phyloP scores from a whole-genome alignment of 805 yeast species.

The Naumovozyma castellii region DNA sequence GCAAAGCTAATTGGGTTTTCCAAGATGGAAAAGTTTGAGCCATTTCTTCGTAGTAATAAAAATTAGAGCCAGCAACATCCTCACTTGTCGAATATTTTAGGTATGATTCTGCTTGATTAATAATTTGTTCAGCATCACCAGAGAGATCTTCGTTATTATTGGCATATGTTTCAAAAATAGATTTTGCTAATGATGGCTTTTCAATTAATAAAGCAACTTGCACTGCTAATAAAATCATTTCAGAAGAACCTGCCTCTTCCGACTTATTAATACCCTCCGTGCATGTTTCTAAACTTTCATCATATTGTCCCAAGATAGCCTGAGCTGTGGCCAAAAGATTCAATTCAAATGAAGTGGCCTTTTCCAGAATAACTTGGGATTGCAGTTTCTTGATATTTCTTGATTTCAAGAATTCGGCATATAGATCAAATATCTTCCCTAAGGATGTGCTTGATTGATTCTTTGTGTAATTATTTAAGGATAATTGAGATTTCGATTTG shows the following conservation, averaged over 20 bases:
- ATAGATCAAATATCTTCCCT: constrained; percentile 26
- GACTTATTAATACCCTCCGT: constrained; percentile 38
- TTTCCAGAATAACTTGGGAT: constrained; percentile 6
- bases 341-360: constrained; percentile 15
- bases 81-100: constrained; percentile 36
- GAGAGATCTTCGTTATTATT: constrained; percentile 40
- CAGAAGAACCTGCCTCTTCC: constrained; percentile 30
- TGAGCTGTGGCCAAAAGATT: constrained; percentile 23
- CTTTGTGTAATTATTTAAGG: constrained; percentile 19
- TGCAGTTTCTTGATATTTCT: constrained; percentile 13
- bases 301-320: constrained; percentile 20
- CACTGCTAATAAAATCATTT: constrained; percentile 34
- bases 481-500: constrained; percentile 28
- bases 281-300: constrained; percentile 32
- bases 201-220: constrained; percentile 34
- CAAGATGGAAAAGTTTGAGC: constrained; percentile 46
- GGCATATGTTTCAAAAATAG: constrained; percentile 35
- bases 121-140: constrained; percentile 59
- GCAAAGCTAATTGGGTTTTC: constrained; percentile 50
- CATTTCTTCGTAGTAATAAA: constrained; percentile 70
- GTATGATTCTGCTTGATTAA: constrained; percentile 76
- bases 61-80: constrained; percentile 32
- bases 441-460: constrained; percentile 9
- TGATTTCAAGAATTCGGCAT: constrained; percentile 16
- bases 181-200: constrained; percentile 37